Percentiles rank a stretch among this genome's conserved stretches.
Evolutionary conservation across 805 yeast species (phyloP).

Genomic region (Cephaloascus fragrans): DNA sequence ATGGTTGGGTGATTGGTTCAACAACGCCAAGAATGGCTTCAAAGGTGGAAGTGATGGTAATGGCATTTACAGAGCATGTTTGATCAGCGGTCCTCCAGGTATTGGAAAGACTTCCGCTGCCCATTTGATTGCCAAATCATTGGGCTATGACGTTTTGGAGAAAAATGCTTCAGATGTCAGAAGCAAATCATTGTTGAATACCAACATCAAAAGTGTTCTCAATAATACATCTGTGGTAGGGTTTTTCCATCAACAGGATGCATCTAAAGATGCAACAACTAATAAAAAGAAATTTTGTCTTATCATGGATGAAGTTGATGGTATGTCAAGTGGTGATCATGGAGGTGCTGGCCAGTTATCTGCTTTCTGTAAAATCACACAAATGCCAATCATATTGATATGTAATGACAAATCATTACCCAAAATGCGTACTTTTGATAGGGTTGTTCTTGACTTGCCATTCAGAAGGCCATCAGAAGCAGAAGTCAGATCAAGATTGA

Average conservation of each 20-base stretch:
- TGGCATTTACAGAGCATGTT: slow-evolving; percentile 69
- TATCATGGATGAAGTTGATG: slow-evolving; percentile 98
- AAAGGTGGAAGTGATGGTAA: slow-evolving; percentile 53
- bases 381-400: slow-evolving; percentile 84
- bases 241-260: slow-evolving; percentile 38
- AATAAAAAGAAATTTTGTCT: slow-evolving; percentile 60
- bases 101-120: slow-evolving; percentile 82
- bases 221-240: slow-evolving; percentile 81
- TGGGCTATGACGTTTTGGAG: slow-evolving; percentile 69
- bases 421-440: slow-evolving; percentile 93
- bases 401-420: slow-evolving; percentile 91
- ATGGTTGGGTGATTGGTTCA: slow-evolving; percentile 79
- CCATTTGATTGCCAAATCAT: slow-evolving; percentile 55
- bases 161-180: slow-evolving; percentile 87
- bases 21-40: slow-evolving; percentile 43
- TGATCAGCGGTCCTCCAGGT: slow-evolving; percentile 85
- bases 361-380: slow-evolving; percentile 72
- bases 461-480: slow-evolving; percentile 84
- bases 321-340: slow-evolving; percentile 98
- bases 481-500: slow-evolving; percentile 71
- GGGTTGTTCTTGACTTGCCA: slow-evolving; percentile 66
- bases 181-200: slow-evolving; percentile 66
- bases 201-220: slow-evolving; percentile 59
- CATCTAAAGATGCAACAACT: slow-evolving; percentile 10
- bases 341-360: slow-evolving; percentile 98